Conservation (phyloP, 331 rosid genomes). For the Arachis monticola region DNA sequence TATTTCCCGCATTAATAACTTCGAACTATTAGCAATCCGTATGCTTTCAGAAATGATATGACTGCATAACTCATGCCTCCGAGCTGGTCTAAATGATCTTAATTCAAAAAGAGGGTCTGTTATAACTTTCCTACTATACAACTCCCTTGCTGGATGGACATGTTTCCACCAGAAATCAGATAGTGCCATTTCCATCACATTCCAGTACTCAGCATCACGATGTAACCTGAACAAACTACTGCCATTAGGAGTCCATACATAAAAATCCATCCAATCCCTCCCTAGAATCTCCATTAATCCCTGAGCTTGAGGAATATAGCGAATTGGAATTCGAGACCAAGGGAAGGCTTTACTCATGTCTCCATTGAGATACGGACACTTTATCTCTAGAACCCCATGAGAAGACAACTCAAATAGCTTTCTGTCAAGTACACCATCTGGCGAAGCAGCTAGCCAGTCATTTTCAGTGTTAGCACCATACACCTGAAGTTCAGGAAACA, state of each 20-base stretch:
- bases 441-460: constrained; percentile 80
- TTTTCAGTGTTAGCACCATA: constrained; percentile 50
- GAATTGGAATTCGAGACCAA: constrained; percentile 69
- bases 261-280: constrained; percentile 89
- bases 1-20: constrained; percentile 67
- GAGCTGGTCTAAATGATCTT: constrained; percentile 57
- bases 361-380: constrained; percentile 74
- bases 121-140: constrained; percentile 47
- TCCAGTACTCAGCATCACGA: constrained; percentile 70
- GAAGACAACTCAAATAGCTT: constrained; percentile 67
- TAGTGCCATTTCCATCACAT: constrained; percentile 60
- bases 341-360: constrained; percentile 66
- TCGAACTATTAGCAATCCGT: constrained; percentile 55
- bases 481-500: constrained; percentile 82
- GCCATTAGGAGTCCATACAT: constrained; percentile 86
- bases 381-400: constrained; percentile 73
- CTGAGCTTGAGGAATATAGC: constrained; percentile 84
- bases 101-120: constrained; percentile 62
- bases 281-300: constrained; percentile 90
- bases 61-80: constrained; percentile 70
- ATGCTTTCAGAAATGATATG: constrained; percentile 66
- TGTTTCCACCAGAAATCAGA: constrained; percentile 90
- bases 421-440: constrained; percentile 67
- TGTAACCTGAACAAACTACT: constrained; percentile 74
- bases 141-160: constrained; percentile 75